Conservation (phyloP, 129 eudicot species). For the Calendula officinalis region DNA sequence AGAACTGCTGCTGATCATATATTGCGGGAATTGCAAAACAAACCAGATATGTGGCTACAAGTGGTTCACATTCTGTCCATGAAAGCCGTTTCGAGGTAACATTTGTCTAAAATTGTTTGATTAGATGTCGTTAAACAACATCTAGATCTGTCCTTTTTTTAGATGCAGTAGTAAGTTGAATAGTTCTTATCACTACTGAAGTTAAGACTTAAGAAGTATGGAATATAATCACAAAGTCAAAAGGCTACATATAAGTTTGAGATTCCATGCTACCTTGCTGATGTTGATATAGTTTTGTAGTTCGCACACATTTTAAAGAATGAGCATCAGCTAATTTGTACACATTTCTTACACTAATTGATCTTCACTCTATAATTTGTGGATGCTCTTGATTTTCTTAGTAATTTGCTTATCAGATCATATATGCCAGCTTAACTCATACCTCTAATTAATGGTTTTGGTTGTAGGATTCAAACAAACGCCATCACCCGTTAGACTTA, state of each 20-base stretch:
- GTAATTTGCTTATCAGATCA: conserved; percentile 2
- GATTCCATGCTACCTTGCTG: neutral
- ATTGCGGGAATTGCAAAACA: too few species aligned
- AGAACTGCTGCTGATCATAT: too few species aligned
- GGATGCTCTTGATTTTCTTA: conserved; percentile 5
- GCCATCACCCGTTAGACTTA: conserved; percentile 84
- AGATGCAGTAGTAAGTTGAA: neutral
- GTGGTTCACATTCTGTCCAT: too few species aligned
- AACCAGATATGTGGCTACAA: too few species aligned
- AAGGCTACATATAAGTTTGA: conserved; percentile 1
- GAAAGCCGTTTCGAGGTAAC: too few species aligned
- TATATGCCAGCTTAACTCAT: neutral
- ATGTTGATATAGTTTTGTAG: neutral
- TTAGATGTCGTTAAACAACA: too few species aligned
- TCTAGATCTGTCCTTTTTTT: neutral
- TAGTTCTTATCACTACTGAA: neutral
- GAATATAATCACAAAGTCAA: neutral
- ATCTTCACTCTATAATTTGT: too few species aligned
- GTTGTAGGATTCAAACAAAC: conserved; percentile 66
- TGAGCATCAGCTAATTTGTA: neutral
- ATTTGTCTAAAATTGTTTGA: too few species aligned
- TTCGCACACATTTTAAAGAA: neutral
- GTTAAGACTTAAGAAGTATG: neutral
- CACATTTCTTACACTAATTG: neutral
- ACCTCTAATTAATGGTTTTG: neutral